Conservation (phyloP, 1,284 basidiomycete genomes). For the Moesziomyces globuligerus region DNA sequence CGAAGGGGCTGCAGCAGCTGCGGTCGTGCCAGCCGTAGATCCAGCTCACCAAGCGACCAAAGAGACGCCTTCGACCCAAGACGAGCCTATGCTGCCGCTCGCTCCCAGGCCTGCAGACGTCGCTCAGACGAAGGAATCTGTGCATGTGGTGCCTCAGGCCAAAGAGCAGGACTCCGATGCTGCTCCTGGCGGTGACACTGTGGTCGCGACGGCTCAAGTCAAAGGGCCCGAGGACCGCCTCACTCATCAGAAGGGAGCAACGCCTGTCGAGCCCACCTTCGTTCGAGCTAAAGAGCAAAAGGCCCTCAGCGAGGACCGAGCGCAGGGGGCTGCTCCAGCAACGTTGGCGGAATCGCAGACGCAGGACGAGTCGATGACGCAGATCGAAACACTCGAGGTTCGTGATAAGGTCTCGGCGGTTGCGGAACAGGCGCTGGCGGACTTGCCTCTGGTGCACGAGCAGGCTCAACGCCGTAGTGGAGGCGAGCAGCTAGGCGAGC, state of each 20-base stretch:
- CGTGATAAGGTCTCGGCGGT: neutral
- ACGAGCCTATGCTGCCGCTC: conserved; percentile 27
- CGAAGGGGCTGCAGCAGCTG: neutral
- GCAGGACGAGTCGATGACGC: conserved; percentile 24
- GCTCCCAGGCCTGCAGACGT: neutral
- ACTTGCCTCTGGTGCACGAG: too few species aligned
- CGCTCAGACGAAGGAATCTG: neutral
- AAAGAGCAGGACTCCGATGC: neutral
- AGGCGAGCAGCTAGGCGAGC: too few species aligned
- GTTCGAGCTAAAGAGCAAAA: neutral
- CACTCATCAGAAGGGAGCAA: too few species aligned
- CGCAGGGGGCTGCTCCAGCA: too few species aligned
- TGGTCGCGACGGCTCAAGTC: too few species aligned
- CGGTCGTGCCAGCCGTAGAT: neutral
- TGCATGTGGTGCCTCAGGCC: neutral
- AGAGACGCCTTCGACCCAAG: conserved; percentile 12
- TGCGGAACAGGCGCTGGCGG: neutral
- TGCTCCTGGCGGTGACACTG: too few species aligned
- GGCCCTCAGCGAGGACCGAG: too few species aligned
- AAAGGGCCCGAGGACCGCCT: too few species aligned
- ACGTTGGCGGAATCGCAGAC: neutral
- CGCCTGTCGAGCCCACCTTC: too few species aligned
- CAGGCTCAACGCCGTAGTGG: too few species aligned
- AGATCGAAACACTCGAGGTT: conserved; percentile 7
- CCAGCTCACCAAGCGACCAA: conserved; percentile 1